Evolutionary conservation across 176 grass and related monocot genomes (phyloP).

Genomic region (Oryza rufipogon): DNA sequence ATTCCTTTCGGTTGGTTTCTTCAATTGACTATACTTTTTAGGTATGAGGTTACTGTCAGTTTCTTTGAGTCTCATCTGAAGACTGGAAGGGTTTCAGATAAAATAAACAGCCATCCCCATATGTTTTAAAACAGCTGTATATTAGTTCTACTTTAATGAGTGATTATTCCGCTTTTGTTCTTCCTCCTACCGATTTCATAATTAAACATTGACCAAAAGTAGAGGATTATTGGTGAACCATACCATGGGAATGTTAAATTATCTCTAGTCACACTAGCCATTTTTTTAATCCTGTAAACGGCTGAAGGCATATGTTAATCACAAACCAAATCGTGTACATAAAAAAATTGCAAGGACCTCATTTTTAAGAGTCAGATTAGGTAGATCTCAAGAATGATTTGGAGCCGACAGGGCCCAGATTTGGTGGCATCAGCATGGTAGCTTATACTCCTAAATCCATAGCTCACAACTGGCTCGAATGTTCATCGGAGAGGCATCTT

Average conservation of each 20-base stretch:
- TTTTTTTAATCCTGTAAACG: background rate
- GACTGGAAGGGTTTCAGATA: background rate
- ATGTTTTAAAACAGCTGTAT: too few relatives aligned
- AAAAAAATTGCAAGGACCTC: background rate
- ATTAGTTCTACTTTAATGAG: background rate
- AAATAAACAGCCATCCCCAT: background rate
- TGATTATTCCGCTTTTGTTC: background rate
- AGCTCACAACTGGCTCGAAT: constrained; percentile 34
- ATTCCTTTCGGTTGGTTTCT: background rate
- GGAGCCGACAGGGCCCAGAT: constrained; percentile 47
- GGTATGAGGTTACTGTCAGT: background rate
- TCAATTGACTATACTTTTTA: background rate
- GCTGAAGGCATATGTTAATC: constrained; percentile 1
- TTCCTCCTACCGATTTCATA: background rate
- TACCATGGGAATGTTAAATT: constrained; percentile 13
- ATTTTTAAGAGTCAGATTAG: constrained; percentile 21
- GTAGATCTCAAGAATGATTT: constrained; percentile 52
- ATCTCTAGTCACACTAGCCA: constrained; percentile 16
- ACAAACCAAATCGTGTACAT: background rate
- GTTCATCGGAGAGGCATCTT: background rate
- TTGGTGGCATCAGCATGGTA: constrained; percentile 34
- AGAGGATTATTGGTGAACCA: background rate
- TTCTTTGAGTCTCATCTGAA: background rate
- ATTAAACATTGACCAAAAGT: background rate
- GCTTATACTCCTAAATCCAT: background rate